Base-by-base conservation (phyloP, 106 monocot species). In the Vanilla planifolia region DNA sequence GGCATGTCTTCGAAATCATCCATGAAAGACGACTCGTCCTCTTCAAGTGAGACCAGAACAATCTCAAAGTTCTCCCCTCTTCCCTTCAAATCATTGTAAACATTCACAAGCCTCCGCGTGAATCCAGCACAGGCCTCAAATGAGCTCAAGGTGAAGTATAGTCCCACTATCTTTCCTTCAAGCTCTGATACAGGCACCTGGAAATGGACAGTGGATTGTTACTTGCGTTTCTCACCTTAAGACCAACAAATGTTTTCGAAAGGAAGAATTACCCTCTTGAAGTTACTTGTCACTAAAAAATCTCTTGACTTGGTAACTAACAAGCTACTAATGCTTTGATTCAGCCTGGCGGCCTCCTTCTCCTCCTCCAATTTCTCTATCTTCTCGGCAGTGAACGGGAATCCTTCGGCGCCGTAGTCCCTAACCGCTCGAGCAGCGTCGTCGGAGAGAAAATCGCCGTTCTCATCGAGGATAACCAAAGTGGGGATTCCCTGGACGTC, bases 161-260 rank as follows among this genome's bases (percentile, higher is more conserved):
- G 60, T 23, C 68, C 80, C n/a, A 87, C 76, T 51, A 77, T 53
- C 61, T 81, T 84, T 5, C 92, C 92, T 76, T 87, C 87, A 19
- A 92, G 78, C 25, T 84, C 73, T 2, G 84, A 70, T 8, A 86
- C 59, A 4, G 80, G 86, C 26, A 92, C 82, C 92, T 92, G 32
- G 1, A 57, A 51, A n/a, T n/a, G n/a, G n/a, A n/a, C n/a, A n/a
- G n/a, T n/a, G n/a, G n/a, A n/a, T n/a, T n/a, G n/a, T n/a, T n/a
- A n/a, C n/a, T n/a, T n/a, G n/a, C n/a, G n/a, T n/a, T n/a, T n/a
- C n/a, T n/a, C n/a, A n/a, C n/a, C n/a, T n/a, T n/a, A n/a, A n/a
- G n/a, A n/a, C n/a, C 32, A 33, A 16, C 6, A 26, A 1, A 8
- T 2, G n/a, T 17, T 13, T 21, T 9, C 29, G 35, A 20, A 30